Conservation (phyloP, 106 monocot species). For the Allium cepa region DNA sequence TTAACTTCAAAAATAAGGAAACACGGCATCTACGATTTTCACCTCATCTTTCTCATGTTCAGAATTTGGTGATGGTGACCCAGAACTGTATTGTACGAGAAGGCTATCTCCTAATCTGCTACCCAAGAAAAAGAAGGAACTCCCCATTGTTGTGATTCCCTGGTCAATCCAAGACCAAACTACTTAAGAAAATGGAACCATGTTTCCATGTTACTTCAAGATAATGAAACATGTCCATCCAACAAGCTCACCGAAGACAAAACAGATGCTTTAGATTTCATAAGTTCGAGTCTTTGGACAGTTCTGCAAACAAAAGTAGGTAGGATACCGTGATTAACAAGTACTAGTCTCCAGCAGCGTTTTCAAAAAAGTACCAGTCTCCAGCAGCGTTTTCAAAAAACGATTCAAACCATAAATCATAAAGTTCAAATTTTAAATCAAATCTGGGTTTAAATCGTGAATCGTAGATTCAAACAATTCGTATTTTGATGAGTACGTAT, state of each 20-base stretch:
- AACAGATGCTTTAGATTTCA: slow-evolving; percentile 87
- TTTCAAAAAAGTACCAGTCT: too few relatives aligned
- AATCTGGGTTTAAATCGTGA: too few relatives aligned
- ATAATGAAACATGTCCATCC: neutral
- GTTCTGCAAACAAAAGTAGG: slow-evolving; percentile 32
- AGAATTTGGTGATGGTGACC: slow-evolving; percentile 30
- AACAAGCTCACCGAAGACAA: slow-evolving; percentile 68
- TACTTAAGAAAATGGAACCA: neutral
- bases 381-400: too few relatives aligned
- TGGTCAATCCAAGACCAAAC: slow-evolving; percentile 15
- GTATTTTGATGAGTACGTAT: too few relatives aligned
- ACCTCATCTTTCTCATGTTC: slow-evolving; percentile 65
- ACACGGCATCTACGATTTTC: neutral
- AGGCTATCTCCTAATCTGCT: slow-evolving; percentile 94
- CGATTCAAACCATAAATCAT: too few relatives aligned
- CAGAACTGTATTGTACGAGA: slow-evolving; percentile 85
- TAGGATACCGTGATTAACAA: too few relatives aligned
- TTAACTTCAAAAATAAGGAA: neutral
- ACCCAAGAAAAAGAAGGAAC: slow-evolving; percentile 92
- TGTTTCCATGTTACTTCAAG: too few relatives aligned
- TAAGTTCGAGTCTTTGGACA: slow-evolving; percentile 87
- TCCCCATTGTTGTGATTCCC: slow-evolving; percentile 79
- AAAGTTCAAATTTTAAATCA: too few relatives aligned
- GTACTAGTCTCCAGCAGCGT: too few relatives aligned
- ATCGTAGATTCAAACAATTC: too few relatives aligned